phyloP scores from a whole-genome alignment of 108 stramenopile genomes.

The Conticribra guillardii region DNA sequence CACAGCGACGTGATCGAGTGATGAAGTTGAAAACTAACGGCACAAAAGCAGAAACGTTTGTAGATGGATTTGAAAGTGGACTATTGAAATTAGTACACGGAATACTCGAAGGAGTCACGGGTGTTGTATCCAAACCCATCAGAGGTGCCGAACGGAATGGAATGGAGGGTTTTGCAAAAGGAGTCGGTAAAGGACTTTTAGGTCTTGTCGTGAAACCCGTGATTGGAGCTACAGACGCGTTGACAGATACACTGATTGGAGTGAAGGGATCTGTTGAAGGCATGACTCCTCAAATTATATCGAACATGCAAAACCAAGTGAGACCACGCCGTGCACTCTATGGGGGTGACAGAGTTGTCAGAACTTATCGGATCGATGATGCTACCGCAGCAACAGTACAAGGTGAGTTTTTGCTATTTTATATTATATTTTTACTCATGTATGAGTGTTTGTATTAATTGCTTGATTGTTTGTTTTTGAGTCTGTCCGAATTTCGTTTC shows the following conservation, averaged over 20 bases:
- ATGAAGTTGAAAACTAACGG: conserved; percentile 40
- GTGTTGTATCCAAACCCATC: conserved; percentile 76
- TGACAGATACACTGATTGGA: conserved; percentile 90
- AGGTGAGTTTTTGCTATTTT: too few species aligned
- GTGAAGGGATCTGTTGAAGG: conserved; percentile 72
- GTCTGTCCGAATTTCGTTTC: too few species aligned
- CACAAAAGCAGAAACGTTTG: conserved; percentile 48
- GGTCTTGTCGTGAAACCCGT: conserved; percentile 93
- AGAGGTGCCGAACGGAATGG: conserved; percentile 85
- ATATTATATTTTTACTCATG: too few species aligned
- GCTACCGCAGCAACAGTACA: conserved; percentile 70
- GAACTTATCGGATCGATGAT: conserved; percentile 64
- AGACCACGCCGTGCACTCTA: conserved; percentile 77
- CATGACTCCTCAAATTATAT: conserved; percentile 7
- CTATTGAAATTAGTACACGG: conserved; percentile 72
- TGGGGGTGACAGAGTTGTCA: conserved; percentile 62
- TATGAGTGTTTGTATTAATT: too few species aligned
- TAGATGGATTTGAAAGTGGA: conserved; percentile 77
- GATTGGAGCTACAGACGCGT: conserved; percentile 90
- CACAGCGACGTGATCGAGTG: conserved; percentile 71
- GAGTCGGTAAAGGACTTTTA: conserved; percentile 81
- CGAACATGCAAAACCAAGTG: conserved; percentile 43
- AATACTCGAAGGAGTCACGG: conserved; percentile 82
- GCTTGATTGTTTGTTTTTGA: too few species aligned
- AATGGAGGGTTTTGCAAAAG: conserved; percentile 84